These are phyloP conservation scores for Podospora pseudopauciseta DNA, from an alignment of 495 filamentous ascomycete genomes.

Conservation along the genomic window DNA sequence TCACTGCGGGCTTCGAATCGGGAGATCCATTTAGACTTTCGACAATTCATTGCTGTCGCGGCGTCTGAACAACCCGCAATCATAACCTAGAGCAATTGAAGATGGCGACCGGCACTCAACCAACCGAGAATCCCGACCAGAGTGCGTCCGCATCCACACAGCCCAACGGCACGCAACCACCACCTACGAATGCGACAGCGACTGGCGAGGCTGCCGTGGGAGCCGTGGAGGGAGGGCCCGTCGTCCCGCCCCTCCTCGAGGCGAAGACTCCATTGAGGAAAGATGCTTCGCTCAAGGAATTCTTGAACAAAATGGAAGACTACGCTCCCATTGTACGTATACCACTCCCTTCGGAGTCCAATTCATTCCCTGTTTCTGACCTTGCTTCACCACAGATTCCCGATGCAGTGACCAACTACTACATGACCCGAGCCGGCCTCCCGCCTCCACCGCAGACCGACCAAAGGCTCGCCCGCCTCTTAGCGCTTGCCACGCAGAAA, in stretches of 20 bases:
- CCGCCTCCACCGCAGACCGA: slow-evolving; percentile 85
- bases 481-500: slow-evolving; percentile 94
- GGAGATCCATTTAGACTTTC: not conserved
- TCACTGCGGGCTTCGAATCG: no score
- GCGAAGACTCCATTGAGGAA: slow-evolving; percentile 66
- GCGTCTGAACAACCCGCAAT: not conserved
- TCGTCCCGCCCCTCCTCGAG: slow-evolving; percentile 26
- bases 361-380: not conserved
- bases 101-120: slow-evolving; percentile 25
- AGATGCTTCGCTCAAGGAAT: slow-evolving; percentile 85
- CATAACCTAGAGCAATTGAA: not conserved
- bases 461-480: slow-evolving; percentile 81
- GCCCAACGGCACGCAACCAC: slow-evolving; percentile 21
- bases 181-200: not conserved
- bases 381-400: slow-evolving; percentile 65
- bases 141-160: slow-evolving; percentile 1
- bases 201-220: not conserved
- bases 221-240: not conserved
- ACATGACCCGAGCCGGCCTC: slow-evolving; percentile 91
- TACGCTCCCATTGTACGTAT: slow-evolving; percentile 88
- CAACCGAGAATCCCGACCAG: slow-evolving; percentile 22
- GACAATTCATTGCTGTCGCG: not conserved
- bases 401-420: slow-evolving; percentile 95
- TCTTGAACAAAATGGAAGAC: slow-evolving; percentile 94
- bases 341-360: not conserved